Conservation (phyloP, 2,329 filamentous ascomycete species). For the Colletotrichum phormii region DNA sequence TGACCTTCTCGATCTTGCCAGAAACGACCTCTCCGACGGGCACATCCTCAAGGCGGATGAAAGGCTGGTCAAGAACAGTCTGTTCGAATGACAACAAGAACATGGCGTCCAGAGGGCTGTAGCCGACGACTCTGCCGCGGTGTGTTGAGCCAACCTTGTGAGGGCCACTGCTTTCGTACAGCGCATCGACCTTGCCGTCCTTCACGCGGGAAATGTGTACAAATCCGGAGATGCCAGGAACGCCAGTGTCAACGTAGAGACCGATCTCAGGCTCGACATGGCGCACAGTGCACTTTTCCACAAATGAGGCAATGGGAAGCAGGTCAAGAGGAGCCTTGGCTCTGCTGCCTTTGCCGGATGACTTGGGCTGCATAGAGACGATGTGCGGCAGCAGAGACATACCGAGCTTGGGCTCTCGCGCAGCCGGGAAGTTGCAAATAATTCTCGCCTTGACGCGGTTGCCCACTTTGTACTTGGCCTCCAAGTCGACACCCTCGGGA, state of each 20-base stretch:
- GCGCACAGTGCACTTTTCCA: slow-evolving; percentile 82
- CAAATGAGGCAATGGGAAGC: slow-evolving; percentile 78
- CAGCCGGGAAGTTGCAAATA: slow-evolving; percentile 85
- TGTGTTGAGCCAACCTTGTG: slow-evolving; percentile 85
- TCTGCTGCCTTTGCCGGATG: slow-evolving; percentile 53
- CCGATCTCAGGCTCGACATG: slow-evolving; percentile 85
- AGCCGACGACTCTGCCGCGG: slow-evolving; percentile 84
- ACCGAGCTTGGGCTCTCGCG: slow-evolving; percentile 85
- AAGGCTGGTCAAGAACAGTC: slow-evolving; percentile 85
- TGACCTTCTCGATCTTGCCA: slow-evolving; percentile 85
- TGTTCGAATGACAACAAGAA: slow-evolving; percentile 89
- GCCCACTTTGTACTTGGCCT: slow-evolving; percentile 83
- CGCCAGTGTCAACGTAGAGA: slow-evolving; percentile 79
- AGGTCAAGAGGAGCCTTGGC: slow-evolving; percentile 64
- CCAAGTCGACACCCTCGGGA: slow-evolving; percentile 75
- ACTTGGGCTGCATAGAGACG: slow-evolving; percentile 68
- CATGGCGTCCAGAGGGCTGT: slow-evolving; percentile 86
- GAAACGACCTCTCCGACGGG: slow-evolving; percentile 83
- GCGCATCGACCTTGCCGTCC: slow-evolving; percentile 86
- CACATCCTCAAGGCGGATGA: slow-evolving; percentile 91
- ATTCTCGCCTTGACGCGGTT: slow-evolving; percentile 88
- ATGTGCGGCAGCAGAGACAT: slow-evolving; percentile 91
- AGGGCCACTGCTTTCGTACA: slow-evolving; percentile 81
- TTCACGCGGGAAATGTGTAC: slow-evolving; percentile 94
- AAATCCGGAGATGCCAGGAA: slow-evolving; percentile 79